Base-by-base conservation (phyloP, 176 grass and related monocot species). In the Hsuehochloa calcarea region DNA sequence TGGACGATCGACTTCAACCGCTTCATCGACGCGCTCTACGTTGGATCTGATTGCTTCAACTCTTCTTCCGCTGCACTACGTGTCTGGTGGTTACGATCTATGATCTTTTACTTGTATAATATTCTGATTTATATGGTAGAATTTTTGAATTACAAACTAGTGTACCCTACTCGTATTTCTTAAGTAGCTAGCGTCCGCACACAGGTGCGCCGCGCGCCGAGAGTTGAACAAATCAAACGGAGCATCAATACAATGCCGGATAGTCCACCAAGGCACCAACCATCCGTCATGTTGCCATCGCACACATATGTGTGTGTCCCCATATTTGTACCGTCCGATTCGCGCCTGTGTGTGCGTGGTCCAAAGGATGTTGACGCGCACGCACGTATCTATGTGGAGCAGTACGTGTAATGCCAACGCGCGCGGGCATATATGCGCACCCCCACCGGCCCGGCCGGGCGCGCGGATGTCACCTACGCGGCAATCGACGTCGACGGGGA, bases 401-500 rank as follows among this genome's bases (percentile, higher is more conserved):
- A 5, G 54, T n/a, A 0, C 54, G 6, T 16, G 27, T 31, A 65
- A 16, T 16, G 62, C 62, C 59, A 72, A 31, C 15, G 61, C 60
- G 43, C 70, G 74, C 9, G 27, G 16, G n/a, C 40, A 8, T 12
- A 39, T 8, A n/a, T 31, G 22, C 68, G 67, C 45, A 17, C 55
- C 8, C 22, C 55, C 55, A 58, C 23, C 25, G 46, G 45, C 70
- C 25, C 0, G 45, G 20, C 55, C 55, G 55, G 19, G 35, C 35
- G n/a, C 61, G 77, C 22, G 77, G 59, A 46, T 2, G 70, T 25
- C 71, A 67, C 34, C 47, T 39, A 9, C 65, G 73, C 65, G 59
- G 75, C 82, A 0, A 50, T 85, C 82, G 69, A 52, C 82, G 68
- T 89, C 82, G 81, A 39, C 64, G 75, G 37, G 60, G 88, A 90